phyloP scores from a whole-genome alignment of 2,329 filamentous ascomycete genomes.

The Diaporthe capsici region DNA sequence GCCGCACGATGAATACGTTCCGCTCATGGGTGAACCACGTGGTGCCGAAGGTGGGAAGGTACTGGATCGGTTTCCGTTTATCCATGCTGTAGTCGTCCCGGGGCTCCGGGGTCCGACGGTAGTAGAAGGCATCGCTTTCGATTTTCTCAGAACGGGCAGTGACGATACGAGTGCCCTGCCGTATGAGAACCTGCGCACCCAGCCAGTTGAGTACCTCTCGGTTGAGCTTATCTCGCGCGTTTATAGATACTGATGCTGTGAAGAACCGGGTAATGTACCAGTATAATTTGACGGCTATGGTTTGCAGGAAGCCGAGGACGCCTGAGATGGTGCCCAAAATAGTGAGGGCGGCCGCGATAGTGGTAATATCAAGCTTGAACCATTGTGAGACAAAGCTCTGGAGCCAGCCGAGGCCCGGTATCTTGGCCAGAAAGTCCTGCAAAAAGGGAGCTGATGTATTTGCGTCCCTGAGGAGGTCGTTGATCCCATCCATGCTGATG shows the following conservation, averaged over 20 bases:
- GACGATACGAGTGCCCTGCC: conserved; percentile 50
- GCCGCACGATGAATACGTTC: conserved; percentile 54
- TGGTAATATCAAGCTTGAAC: conserved; percentile 53
- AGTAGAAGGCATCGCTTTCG: conserved; percentile 50
- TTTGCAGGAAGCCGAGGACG: conserved; percentile 50
- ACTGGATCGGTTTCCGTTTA: conserved; percentile 54
- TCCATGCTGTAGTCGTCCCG: conserved; percentile 52
- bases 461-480: conserved; percentile 28
- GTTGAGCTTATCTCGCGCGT: conserved; percentile 54
- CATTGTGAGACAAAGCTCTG: conserved; percentile 52
- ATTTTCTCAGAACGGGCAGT: conserved; percentile 52
- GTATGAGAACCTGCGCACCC: conserved; percentile 51
- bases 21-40: conserved; percentile 54
- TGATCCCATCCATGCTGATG: conserved; percentile 19
- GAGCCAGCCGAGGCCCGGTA: conserved; percentile 50
- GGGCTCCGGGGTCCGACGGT: conserved; percentile 47
- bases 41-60: conserved; percentile 55
- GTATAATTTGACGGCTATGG: conserved; percentile 50
- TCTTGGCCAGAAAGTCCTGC: conserved; percentile 45
- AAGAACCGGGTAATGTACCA: conserved; percentile 55
- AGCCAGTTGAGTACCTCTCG: conserved; percentile 56
- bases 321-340: conserved; percentile 52
- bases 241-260: conserved; percentile 55
- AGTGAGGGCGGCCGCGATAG: conserved; percentile 51
- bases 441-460: conserved; percentile 35